phyloP scores from a whole-genome alignment of 768 basidiomycete species.

The Russula foetens region DNA sequence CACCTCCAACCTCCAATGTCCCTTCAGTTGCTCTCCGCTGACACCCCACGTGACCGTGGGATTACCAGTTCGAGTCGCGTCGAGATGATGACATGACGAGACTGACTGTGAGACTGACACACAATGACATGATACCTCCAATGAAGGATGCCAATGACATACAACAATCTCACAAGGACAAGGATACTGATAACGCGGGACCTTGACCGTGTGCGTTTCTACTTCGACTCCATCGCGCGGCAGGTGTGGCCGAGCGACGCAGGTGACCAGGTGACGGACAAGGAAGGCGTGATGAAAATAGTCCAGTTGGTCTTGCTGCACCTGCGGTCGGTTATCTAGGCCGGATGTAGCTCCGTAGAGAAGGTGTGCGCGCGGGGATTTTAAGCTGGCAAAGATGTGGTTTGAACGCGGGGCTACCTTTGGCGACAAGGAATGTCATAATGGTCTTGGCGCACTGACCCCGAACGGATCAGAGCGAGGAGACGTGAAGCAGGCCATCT shows the following conservation, averaged over 20 bases:
- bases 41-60: too few relatives aligned
- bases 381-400: constrained; percentile 80
- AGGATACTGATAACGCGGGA: too few relatives aligned
- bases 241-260: constrained; percentile 86
- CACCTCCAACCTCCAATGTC: too few relatives aligned
- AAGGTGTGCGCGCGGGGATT: constrained; percentile 79
- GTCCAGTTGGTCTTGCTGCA: constrained; percentile 49
- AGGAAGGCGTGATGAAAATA: constrained; percentile 28
- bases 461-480: constrained; percentile 45
- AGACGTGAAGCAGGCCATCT: constrained; percentile 58
- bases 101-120: too few relatives aligned
- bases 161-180: too few relatives aligned
- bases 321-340: constrained; percentile 85
- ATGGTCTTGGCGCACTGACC: constrained; percentile 56
- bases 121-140: too few relatives aligned
- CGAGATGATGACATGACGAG: too few relatives aligned
- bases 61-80: too few relatives aligned
- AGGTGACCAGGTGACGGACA: constrained; percentile 40
- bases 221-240: constrained; percentile 80
- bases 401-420: constrained; percentile 78
- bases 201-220: constrained; percentile 64
- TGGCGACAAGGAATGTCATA: constrained; percentile 83
- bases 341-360: constrained; percentile 89
- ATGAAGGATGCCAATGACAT: too few relatives aligned
- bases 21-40: too few relatives aligned